Conservation (phyloP, 2,329 filamentous ascomycete species). For the Penicillium decumbens region DNA sequence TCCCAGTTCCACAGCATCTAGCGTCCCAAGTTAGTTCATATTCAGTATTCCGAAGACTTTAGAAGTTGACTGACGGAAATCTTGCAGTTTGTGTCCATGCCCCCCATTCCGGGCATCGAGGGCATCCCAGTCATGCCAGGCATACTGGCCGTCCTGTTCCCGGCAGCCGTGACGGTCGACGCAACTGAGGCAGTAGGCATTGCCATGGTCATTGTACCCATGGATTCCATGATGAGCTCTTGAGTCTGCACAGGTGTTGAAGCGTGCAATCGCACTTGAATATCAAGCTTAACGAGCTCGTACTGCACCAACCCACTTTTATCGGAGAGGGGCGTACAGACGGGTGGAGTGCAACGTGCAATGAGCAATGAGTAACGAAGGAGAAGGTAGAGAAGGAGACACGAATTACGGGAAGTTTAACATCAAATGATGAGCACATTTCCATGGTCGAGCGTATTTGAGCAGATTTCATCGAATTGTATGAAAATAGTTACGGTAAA, state of each 20-base stretch:
- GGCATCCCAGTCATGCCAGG: not conserved
- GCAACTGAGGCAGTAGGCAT: slow-evolving; percentile 6
- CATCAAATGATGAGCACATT: slow-evolving; percentile 8
- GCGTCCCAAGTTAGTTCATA: slow-evolving; percentile 3
- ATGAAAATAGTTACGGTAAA: not conserved
- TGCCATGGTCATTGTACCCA: slow-evolving; percentile 8
- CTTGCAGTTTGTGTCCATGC: slow-evolving; percentile 28
- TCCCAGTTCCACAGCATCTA: slow-evolving; percentile 27
- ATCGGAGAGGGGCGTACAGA: not conserved
- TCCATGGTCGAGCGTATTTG: slow-evolving; percentile 18
- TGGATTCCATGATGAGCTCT: slow-evolving; percentile 6
- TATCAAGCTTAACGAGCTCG: not conserved
- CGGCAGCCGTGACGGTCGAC: not conserved
- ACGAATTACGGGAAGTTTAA: not conserved
- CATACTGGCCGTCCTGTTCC: not conserved
- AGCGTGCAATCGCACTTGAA: not conserved
- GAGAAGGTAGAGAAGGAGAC: not conserved
- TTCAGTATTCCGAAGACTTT: slow-evolving; percentile 2
- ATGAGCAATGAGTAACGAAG: not conserved
- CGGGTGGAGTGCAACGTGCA: not conserved
- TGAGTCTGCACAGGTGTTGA: not conserved
- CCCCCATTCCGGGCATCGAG: slow-evolving; percentile 13
- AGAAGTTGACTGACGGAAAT: slow-evolving; percentile 23
- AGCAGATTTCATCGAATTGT: slow-evolving; percentile 21
- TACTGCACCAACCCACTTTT: not conserved